These are phyloP conservation scores for Pichia cabralensis DNA, from an alignment of 805 yeast species.

Conservation along the genomic window DNA sequence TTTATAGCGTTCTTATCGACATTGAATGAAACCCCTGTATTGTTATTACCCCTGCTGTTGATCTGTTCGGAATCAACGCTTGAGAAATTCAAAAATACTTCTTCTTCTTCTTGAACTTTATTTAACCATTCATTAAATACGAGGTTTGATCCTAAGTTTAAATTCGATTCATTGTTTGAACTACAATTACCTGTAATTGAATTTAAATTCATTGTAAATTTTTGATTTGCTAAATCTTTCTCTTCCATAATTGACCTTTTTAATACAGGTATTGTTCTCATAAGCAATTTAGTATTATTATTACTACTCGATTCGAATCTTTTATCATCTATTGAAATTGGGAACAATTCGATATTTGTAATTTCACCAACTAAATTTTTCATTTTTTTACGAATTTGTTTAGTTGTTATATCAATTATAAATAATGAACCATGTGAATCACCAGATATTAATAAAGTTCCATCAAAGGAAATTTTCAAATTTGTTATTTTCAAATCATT, in stretches of 20 bases:
- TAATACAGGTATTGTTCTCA: constrained; percentile 47
- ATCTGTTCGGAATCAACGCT: constrained; percentile 29
- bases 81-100: constrained; percentile 37
- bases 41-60: not conserved
- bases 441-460: constrained; percentile 62
- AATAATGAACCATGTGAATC: constrained; percentile 61
- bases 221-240: constrained; percentile 32
- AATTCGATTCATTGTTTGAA: no score
- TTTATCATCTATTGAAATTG: constrained; percentile 10
- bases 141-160: no score
- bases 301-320: constrained; percentile 7
- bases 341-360: constrained; percentile 17
- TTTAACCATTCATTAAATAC: no score
- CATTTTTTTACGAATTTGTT: constrained; percentile 54
- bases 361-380: constrained; percentile 25
- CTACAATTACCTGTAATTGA: no score
- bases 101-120: constrained; percentile 40
- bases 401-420: constrained; percentile 59
- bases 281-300: constrained; percentile 25
- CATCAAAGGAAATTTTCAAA: constrained; percentile 61
- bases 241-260: constrained; percentile 47
- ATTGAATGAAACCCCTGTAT: constrained; percentile 2
- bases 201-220: constrained; percentile 30
- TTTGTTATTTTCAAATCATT: constrained; percentile 35
- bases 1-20: constrained; percentile 3